Percentiles rank a stretch among this genome's conserved stretches.
phyloP scores from a whole-genome alignment of 2,329 filamentous ascomycete species.

The Aureobasidium sp. region DNA sequence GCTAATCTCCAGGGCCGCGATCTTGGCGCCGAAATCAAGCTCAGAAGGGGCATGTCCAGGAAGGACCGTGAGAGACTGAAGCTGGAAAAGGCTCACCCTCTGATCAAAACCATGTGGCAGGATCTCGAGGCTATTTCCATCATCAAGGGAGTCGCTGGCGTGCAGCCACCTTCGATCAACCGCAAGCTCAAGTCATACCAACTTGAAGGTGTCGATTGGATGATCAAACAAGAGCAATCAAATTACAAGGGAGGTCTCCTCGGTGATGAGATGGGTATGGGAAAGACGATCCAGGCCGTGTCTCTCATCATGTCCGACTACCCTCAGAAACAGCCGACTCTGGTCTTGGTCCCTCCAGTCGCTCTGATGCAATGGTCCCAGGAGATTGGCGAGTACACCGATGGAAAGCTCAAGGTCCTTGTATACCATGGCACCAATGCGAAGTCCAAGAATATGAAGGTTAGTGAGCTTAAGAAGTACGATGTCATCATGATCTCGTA shows the following conservation, averaged over 20 bases:
- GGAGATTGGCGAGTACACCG: conserved; percentile 58
- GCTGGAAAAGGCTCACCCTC: conserved; percentile 68
- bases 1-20: background rate
- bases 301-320: conserved; percentile 98
- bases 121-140: conserved; percentile 60
- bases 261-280: conserved; percentile 97
- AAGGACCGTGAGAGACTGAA: conserved; percentile 49
- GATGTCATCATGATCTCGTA: conserved; percentile 98
- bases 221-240: conserved; percentile 79
- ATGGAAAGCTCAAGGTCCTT: conserved; percentile 81
- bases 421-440: conserved; percentile 82
- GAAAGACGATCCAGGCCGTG: conserved; percentile 97
- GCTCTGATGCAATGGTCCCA: conserved; percentile 87
- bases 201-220: conserved; percentile 88
- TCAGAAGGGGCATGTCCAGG: conserved; percentile 15
- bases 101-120: conserved; percentile 76
- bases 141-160: conserved; percentile 54
- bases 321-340: conserved; percentile 68
- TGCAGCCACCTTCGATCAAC: conserved; percentile 68
- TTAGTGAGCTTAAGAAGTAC: conserved; percentile 68
- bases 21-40: conserved; percentile 9
- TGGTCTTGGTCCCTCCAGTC: conserved; percentile 87
- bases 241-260: conserved; percentile 82
- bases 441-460: conserved; percentile 68
- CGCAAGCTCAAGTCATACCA: conserved; percentile 88